These are phyloP conservation scores for Gymnopilus dilepis DNA, from an alignment of 768 basidiomycete genomes.

Conservation along the genomic window DNA sequence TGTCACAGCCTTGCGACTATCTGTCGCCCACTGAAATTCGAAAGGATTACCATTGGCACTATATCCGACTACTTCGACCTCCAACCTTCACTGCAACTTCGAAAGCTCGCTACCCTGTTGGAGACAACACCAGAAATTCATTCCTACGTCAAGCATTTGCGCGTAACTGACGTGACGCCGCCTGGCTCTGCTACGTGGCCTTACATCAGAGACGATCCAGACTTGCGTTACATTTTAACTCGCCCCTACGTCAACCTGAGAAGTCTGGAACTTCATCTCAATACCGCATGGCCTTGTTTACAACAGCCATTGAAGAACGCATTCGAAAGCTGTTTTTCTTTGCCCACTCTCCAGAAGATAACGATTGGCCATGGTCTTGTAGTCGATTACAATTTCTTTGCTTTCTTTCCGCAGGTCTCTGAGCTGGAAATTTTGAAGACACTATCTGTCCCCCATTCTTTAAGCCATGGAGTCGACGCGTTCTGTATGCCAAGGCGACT, in stretches of 20 bases:
- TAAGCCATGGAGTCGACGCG: neutral
- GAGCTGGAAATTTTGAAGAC: neutral
- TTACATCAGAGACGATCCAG: neutral
- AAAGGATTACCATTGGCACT: neutral
- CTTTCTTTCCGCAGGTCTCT: neutral
- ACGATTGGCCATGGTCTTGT: neutral
- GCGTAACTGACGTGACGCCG: neutral
- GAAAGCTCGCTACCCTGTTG: neutral
- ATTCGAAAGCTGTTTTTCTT: neutral
- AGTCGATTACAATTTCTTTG: neutral
- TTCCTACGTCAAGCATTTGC: neutral
- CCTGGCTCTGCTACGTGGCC: neutral
- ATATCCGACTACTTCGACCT: too few species aligned
- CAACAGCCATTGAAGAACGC: neutral
- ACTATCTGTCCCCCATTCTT: neutral
- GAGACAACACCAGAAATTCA: neutral
- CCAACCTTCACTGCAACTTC: neutral
- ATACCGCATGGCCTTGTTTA: neutral
- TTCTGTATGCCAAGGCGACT: neutral
- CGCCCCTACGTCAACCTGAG: neutral
- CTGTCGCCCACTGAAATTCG: constrained; percentile 1
- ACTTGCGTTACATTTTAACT: neutral
- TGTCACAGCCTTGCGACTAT: neutral
- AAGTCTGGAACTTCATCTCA: neutral
- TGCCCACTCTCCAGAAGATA: neutral